Base-by-base conservation (phyloP, 192 early-diverging fungal genomes). In the Umbelopsis sp. region DNA sequence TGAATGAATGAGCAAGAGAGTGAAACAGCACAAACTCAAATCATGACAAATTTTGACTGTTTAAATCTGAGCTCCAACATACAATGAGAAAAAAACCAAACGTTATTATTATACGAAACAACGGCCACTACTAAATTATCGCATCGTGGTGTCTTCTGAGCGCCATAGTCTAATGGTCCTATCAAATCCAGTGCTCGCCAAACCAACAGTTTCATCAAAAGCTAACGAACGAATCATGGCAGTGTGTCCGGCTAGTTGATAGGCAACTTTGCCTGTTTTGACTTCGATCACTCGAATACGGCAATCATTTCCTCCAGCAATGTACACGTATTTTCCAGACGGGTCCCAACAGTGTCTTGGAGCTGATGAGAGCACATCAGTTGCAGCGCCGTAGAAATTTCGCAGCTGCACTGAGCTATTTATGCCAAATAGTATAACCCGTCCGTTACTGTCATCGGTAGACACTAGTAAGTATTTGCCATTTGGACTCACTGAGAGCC, bases 401-500 rank as follows among this genome's bases (percentile, higher is more conserved):
- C 84, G 82, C 11, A 87, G 68, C 35, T 88, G 89, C 10, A 75
- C 49, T 11, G 80, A 78, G 23, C 73, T 74, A 35, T 78, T 82
- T 1, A 78, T 69, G 2, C 71, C 71, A 66, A 90, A 87, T 10
- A 94, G 49, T 27, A 93, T 89, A 18, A 91, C 78, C 8, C 90
- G 81, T 22, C 92, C 92, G 44, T 80, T 83, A 12, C 81, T 76
- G 35, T 86, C 80, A 69, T 94, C 91, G 0, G 92, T 94, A 48
- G 90, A 88, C 8, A 82, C 78, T 18, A 90, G 75, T 20, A 94
- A 44, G 58, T 90, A 84, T 25, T 68, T 69, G 15, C 84, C 87
- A 46, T 79, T 70, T 4, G 92, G 91, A 5, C 80, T 85, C 0
- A 77, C 70, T 0, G 81, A 80, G 16, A 94, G 73, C 51, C 86